Base-by-base conservation (phyloP, 371 early-diverging fungal species). In the Dentiscutata heterogama region DNA sequence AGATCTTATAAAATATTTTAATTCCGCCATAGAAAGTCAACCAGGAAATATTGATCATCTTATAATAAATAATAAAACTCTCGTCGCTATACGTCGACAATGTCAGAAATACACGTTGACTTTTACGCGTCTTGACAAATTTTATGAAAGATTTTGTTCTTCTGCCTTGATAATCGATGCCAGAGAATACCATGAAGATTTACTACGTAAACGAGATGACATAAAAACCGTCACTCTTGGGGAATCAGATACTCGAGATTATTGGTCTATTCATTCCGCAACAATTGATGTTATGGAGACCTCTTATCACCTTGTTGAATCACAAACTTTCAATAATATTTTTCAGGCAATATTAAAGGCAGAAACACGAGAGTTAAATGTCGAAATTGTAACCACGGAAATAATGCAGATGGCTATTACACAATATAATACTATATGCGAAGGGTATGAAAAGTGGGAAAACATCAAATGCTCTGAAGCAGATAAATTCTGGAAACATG, bases 361-460 rank as follows among this genome's bases (percentile, higher is more conserved):
- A 46, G 76, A 76, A 42, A n/a, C 27, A 2, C 25, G 42, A n/a
- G 35, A 54, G 25, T 31, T 76, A 39, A 22, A 42, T 22, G 76
- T 76, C 18, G n/a, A 50, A 25, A 54, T 20, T 13, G 18, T 76
- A 10, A 53, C 29, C 11, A 25, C 18, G 35, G 42, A 63, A 46
- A 29, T 78, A 29, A 42, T 65, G 3, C 22, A 11, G 58, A 50
- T 31, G 11, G 39, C 64, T 39, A 54, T 78, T 51, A 29, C 39
- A 14, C 2, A 20, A 2, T 78, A 78, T 64, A n/a, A 61, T n/a
- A 46, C 25, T 25, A 6, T 64, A 42, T 7, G 29, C 29, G 20
- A 42, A 46, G 25, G n/a, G 27, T 63, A 46, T 78, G 42, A 35
- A 18, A 50, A 78, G 20, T 79, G 80, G 68, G 63, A 35, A 79